Conservation (phyloP, 768 basidiomycete species). For the Lentinula boryana region DNA sequence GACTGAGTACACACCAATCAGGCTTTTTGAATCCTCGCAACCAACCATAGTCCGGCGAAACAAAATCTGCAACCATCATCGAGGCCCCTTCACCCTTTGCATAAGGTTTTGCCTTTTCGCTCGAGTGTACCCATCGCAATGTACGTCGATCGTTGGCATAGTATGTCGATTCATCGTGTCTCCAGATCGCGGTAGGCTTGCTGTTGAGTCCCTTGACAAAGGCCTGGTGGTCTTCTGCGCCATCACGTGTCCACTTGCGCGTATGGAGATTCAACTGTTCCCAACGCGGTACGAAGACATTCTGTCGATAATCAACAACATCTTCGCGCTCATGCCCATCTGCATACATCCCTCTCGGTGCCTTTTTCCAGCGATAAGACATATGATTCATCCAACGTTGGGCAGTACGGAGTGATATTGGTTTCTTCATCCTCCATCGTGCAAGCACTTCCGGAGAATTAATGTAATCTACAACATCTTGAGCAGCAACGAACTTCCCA, state of each 20-base stretch:
- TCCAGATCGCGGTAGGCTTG: constrained; percentile 19
- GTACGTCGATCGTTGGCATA: constrained; percentile 25
- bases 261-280: background rate
- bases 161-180: constrained; percentile 27
- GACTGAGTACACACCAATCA: too few species aligned
- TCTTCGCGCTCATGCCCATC: constrained; percentile 26
- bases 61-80: constrained; percentile 29
- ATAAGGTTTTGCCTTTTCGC: constrained; percentile 14
- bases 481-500: constrained; percentile 16
- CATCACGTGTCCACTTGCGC: background rate
- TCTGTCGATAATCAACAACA: constrained; percentile 21
- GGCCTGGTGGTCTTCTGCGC: too few species aligned
- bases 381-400: constrained; percentile 17
- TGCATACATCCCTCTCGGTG: constrained; percentile 18
- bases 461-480: constrained; percentile 16
- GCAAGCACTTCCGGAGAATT: constrained; percentile 5
- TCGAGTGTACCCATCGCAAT: constrained; percentile 18
- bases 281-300: constrained; percentile 15
- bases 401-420: constrained; percentile 17
- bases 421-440: constrained; percentile 9
- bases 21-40: too few species aligned
- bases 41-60: constrained; percentile 26
- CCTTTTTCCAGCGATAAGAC: constrained; percentile 16
- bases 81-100: constrained; percentile 27
- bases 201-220: too few species aligned